Evolutionary conservation across 2,329 filamentous ascomycete genomes (phyloP).

Genomic region (Arthrobotrys iridis): DNA sequence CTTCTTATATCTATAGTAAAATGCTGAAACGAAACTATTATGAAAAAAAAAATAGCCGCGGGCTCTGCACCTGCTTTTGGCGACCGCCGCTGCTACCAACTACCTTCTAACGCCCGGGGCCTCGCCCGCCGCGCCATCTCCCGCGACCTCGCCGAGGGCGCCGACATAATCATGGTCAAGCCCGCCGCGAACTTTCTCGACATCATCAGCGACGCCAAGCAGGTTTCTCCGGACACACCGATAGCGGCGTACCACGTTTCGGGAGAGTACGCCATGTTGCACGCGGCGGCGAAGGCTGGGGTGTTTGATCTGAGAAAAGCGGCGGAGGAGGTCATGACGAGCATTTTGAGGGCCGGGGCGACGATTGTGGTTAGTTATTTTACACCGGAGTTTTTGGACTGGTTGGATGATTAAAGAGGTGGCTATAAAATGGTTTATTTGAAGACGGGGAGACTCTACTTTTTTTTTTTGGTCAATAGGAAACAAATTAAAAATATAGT

Average conservation of each 20-base stretch:
- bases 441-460: too few species aligned
- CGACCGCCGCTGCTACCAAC: slow-evolving; percentile 95
- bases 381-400: slow-evolving; percentile 75
- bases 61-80: slow-evolving; percentile 91
- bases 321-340: slow-evolving; percentile 93
- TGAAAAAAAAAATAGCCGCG: slow-evolving; percentile 68
- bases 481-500: too few species aligned
- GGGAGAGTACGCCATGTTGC: slow-evolving; percentile 97
- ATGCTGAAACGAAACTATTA: neutral
- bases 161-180: slow-evolving; percentile 99
- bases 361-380: slow-evolving; percentile 96
- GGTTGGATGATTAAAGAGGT: slow-evolving; percentile 42
- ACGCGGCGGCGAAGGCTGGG: slow-evolving; percentile 91
- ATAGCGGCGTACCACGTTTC: slow-evolving; percentile 97
- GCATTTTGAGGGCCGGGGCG: slow-evolving; percentile 90
- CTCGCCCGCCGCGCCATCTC: slow-evolving; percentile 89
- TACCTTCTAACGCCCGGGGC: slow-evolving; percentile 89
- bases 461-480: too few species aligned
- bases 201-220: slow-evolving; percentile 97
- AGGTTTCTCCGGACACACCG: slow-evolving; percentile 88
- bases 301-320: slow-evolving; percentile 95
- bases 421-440: neutral
- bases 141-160: slow-evolving; percentile 90
- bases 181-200: slow-evolving; percentile 94
- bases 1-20: neutral